Evolutionary conservation across 2,329 filamentous ascomycete genomes (phyloP), one percentile per base, ranked within the genome.

Genomic region (Arthrobotrys pseudoclavata): DNA sequence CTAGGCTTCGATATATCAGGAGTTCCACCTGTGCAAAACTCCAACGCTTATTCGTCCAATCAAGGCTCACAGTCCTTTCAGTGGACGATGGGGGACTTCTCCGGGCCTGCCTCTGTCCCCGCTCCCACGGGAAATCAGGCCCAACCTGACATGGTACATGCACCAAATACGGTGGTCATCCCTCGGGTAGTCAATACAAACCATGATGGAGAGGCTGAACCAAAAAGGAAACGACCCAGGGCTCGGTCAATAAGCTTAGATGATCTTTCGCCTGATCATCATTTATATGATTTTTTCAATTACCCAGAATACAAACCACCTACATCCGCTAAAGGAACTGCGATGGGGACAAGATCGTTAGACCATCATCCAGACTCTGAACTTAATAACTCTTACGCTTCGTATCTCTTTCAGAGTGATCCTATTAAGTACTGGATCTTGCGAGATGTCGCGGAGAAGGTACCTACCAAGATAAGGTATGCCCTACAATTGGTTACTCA

Each of bases 381-480:
- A 0, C 20, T 77, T 4, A 12, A 15, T 3, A 18, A 29, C 3
- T 22, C 31, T 18, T 77, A 55, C n/a, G 60, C 67, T 3, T 71
- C 67, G 0, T 63, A 52, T 26, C 15, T 42, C 4, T 77, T 71
- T n/a, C 67, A 68, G 24, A 18, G 53, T 4, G 53, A 77, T 13
- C 74, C 74, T n/a, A 55, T 77, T n/a, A 10, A 29, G 1, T 64
- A 62, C 15, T 77, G 42, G 50, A 4, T 20, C 6, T 42, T 77
- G 26, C 50, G 67, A n/a, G 74, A 77, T 68, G 74, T 77, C 9
- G 74, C 74, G 4, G 74, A 77, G 34, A 67, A 67, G 15, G 55
- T 67, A 13, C 74, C 74, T 10, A 77, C 74, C 1, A 77, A 77
- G 29, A 53, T 69, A 18, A 53, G 47, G 74, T 77, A 48, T 69